phyloP scores from a whole-genome alignment of 1,284 basidiomycete species.

The Papiliotrema laurentii region DNA sequence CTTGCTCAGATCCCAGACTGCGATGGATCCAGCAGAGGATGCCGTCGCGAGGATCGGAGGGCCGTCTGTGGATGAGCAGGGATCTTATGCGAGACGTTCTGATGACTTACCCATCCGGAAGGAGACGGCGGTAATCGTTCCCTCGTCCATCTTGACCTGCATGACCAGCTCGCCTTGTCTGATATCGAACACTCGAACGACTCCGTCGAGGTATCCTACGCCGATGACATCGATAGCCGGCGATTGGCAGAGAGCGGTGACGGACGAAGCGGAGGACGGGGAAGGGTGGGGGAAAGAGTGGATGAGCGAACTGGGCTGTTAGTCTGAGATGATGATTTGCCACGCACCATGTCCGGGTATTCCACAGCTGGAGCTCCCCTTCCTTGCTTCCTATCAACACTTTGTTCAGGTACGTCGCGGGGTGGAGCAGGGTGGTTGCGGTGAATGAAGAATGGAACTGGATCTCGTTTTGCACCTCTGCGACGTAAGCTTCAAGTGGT shows the following conservation, averaged over 20 bases:
- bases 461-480: conserved; percentile 50
- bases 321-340: not conserved
- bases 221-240: conserved; percentile 95
- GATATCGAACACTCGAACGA: conserved; percentile 84
- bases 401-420: conserved; percentile 96
- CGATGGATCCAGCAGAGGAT: conserved; percentile 79
- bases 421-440: conserved; percentile 80
- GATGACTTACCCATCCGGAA: conserved; percentile 76
- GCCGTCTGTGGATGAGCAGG: conserved; percentile 58
- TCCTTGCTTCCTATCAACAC: conserved; percentile 77
- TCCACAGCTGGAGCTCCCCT: conserved; percentile 90
- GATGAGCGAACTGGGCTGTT: conserved; percentile 47
- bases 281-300: conserved; percentile 50
- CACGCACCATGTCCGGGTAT: conserved; percentile 73
- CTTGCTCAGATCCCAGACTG: conserved; percentile 83
- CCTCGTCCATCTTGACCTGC: conserved; percentile 76
- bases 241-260: conserved; percentile 80
- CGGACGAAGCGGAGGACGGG: conserved; percentile 49
- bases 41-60: conserved; percentile 78
- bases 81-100: not conserved
- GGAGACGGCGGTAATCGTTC: conserved; percentile 66
- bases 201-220: conserved; percentile 81
- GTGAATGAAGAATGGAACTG: conserved; percentile 63
- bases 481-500: no score
- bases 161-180: conserved; percentile 83